Evolutionary conservation across 352 stramenopile genomes (phyloP).

Genomic region (Plasmopara halstedii): DNA sequence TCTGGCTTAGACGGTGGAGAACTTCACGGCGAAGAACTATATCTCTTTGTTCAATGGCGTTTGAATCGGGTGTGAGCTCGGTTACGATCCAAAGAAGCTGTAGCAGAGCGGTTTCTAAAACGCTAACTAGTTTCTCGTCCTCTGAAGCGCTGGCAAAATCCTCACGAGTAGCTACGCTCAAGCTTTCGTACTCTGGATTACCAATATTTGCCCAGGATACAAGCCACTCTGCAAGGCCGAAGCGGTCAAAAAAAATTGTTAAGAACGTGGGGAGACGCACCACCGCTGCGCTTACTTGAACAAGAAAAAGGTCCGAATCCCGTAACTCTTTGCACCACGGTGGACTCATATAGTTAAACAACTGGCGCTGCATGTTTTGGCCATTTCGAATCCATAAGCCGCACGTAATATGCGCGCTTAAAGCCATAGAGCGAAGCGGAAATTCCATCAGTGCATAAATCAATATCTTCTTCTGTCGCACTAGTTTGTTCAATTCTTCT

Average conservation of each 20-base stretch:
- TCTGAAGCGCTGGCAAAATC: slow-evolving; percentile 12
- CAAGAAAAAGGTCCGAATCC: slow-evolving; percentile 67
- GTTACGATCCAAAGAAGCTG: slow-evolving; percentile 84
- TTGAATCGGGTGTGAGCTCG: slow-evolving; percentile 62
- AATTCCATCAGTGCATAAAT: slow-evolving; percentile 74
- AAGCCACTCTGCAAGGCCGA: slow-evolving; percentile 70
- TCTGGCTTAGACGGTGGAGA: slow-evolving; percentile 72
- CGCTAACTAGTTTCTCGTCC: slow-evolving; percentile 51
- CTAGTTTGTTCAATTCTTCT: slow-evolving; percentile 18
- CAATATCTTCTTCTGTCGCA: slow-evolving; percentile 43
- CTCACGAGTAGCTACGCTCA: slow-evolving; percentile 29
- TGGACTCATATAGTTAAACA: slow-evolving; percentile 72
- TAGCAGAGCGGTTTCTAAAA: slow-evolving; percentile 75
- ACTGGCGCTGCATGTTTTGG: slow-evolving; percentile 74
- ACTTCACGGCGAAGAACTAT: slow-evolving; percentile 79
- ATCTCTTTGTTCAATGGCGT: slow-evolving; percentile 51
- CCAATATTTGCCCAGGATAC: slow-evolving; percentile 47
- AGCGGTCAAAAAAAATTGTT: slow-evolving; percentile 75
- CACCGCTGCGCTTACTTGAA: slow-evolving; percentile 55
- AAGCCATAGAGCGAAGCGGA: slow-evolving; percentile 62
- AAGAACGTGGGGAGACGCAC: slow-evolving; percentile 67
- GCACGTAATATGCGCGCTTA: slow-evolving; percentile 70
- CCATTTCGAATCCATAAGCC: slow-evolving; percentile 82
- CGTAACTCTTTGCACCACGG: slow-evolving; percentile 63
- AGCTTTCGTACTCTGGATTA: slow-evolving; percentile 30